Conservation (phyloP, 2,329 filamentous ascomycete genomes). For the Apiospora hydei region DNA sequence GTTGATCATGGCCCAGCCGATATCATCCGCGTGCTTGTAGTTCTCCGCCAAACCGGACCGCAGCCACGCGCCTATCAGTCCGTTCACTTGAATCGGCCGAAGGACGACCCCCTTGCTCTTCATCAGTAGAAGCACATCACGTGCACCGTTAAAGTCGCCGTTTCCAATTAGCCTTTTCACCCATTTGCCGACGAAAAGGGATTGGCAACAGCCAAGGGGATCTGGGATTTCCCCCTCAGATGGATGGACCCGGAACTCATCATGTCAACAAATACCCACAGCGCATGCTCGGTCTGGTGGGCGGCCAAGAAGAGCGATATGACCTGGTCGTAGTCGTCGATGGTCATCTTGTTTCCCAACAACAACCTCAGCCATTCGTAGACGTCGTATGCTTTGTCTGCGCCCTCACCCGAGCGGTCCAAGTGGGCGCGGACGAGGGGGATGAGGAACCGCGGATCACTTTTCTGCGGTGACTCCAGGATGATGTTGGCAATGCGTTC, state of each 20-base stretch:
- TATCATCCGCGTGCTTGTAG: slow-evolving; percentile 67
- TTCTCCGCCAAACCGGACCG: slow-evolving; percentile 64
- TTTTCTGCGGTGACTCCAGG: slow-evolving; percentile 51
- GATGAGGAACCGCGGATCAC: slow-evolving; percentile 65
- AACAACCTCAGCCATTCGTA: slow-evolving; percentile 71
- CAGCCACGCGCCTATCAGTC: slow-evolving; percentile 80
- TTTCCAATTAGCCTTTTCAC: slow-evolving; percentile 81
- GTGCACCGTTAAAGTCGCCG: slow-evolving; percentile 73
- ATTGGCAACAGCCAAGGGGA: slow-evolving; percentile 65
- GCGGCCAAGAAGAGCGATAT: slow-evolving; percentile 74
- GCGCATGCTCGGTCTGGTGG: slow-evolving; percentile 69
- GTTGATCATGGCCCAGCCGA: slow-evolving; percentile 81
- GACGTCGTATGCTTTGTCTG: slow-evolving; percentile 68
- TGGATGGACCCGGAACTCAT: slow-evolving; percentile 70
- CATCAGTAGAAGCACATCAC: slow-evolving; percentile 79
- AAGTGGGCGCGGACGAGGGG: slow-evolving; percentile 75
- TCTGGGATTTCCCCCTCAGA: slow-evolving; percentile 48
- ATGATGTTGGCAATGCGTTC: slow-evolving; percentile 62
- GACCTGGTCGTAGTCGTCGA: slow-evolving; percentile 79
- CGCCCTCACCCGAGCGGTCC: slow-evolving; percentile 52
- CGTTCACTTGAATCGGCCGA: slow-evolving; percentile 80
- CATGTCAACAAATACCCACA: slow-evolving; percentile 88
- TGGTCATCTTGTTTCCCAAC: slow-evolving; percentile 66
- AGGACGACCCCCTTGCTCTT: slow-evolving; percentile 71
- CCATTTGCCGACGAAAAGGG: slow-evolving; percentile 90